phyloP scores from a whole-genome alignment of 2,329 filamentous ascomycete genomes.

The Colletotrichum aenigma region DNA sequence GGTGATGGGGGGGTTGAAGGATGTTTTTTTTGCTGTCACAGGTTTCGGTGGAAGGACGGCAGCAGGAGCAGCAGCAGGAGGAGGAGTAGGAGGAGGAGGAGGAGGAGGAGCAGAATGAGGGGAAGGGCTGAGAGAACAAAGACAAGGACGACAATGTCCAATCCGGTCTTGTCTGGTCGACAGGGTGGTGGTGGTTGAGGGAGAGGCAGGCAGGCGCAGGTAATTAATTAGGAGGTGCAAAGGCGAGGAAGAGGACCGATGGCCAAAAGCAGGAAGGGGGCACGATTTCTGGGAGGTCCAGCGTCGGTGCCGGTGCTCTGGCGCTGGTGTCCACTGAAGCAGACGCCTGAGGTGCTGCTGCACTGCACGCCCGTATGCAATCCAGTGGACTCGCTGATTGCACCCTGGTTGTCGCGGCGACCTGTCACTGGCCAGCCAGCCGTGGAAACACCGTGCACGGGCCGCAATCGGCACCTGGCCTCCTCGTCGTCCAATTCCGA shows the following conservation, averaged over 20 bases:
- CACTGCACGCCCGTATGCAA: neutral
- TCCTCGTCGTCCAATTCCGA: neutral
- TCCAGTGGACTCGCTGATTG: neutral
- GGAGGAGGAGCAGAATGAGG: neutral
- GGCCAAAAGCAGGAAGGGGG: neutral
- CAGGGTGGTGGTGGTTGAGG: neutral
- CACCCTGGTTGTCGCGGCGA: conserved; percentile 10
- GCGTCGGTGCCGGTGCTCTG: neutral
- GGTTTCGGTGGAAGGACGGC: neutral
- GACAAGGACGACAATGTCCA: neutral
- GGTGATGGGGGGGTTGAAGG: neutral
- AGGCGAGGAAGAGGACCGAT: neutral
- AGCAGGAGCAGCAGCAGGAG: neutral
- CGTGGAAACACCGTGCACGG: neutral
- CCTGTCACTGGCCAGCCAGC: neutral
- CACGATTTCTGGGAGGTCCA: neutral
- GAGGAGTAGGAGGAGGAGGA: neutral
- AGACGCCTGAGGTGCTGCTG: neutral
- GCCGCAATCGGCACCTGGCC: neutral
- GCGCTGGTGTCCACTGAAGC: neutral
- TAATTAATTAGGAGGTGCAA: neutral
- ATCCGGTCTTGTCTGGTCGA: neutral
- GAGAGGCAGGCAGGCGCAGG: neutral
- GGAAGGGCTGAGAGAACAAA: neutral
- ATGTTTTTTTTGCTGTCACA: neutral